These are phyloP conservation scores for Tephrocybe sp. DNA, from an alignment of 768 basidiomycete species.

Conservation along the genomic window DNA sequence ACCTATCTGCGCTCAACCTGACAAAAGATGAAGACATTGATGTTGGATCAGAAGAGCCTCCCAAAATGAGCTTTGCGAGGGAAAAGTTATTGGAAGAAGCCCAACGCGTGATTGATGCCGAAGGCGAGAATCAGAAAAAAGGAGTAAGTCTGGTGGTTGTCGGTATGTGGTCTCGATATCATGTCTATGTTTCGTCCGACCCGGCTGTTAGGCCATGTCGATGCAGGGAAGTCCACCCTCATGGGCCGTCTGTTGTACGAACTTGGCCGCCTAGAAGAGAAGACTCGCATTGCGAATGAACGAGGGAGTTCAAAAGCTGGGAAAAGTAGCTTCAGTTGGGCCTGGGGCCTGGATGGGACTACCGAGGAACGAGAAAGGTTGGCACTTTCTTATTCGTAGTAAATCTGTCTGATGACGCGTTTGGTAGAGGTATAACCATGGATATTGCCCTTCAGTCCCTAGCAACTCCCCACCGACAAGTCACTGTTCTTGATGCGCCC, in stretches of 20 bases:
- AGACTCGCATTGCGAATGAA: slow-evolving; percentile 81
- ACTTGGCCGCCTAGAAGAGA: slow-evolving; percentile 85
- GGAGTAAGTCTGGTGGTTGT: slow-evolving; percentile 88
- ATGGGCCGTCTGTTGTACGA: slow-evolving; percentile 97
- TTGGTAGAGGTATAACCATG: slow-evolving; percentile 90
- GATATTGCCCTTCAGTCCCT: slow-evolving; percentile 88
- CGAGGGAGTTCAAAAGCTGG: slow-evolving; percentile 87
- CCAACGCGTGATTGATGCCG: slow-evolving; percentile 44
- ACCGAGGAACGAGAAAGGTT: slow-evolving; percentile 92
- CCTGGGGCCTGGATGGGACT: slow-evolving; percentile 95
- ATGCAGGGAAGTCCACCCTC: slow-evolving; percentile 97
- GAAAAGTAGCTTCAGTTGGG: slow-evolving; percentile 96
- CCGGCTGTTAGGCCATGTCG: slow-evolving; percentile 79
- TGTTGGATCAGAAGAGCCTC: slow-evolving; percentile 49
- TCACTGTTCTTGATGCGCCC: slow-evolving; percentile 96
- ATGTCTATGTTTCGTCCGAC: not conserved
- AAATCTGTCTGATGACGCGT: slow-evolving; percentile 7
- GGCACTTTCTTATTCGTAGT: slow-evolving; percentile 14
- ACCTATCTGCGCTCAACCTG: slow-evolving; percentile 76
- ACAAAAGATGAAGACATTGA: slow-evolving; percentile 42
- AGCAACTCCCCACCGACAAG: slow-evolving; percentile 68
- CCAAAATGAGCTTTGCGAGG: slow-evolving; percentile 65
- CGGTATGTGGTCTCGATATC: slow-evolving; percentile 48
- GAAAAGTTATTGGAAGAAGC: slow-evolving; percentile 89
- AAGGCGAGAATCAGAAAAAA: slow-evolving; percentile 57